These are phyloP conservation scores for Aspergillus ustus DNA, from an alignment of 2,329 filamentous ascomycete genomes.

Conservation along the genomic window DNA sequence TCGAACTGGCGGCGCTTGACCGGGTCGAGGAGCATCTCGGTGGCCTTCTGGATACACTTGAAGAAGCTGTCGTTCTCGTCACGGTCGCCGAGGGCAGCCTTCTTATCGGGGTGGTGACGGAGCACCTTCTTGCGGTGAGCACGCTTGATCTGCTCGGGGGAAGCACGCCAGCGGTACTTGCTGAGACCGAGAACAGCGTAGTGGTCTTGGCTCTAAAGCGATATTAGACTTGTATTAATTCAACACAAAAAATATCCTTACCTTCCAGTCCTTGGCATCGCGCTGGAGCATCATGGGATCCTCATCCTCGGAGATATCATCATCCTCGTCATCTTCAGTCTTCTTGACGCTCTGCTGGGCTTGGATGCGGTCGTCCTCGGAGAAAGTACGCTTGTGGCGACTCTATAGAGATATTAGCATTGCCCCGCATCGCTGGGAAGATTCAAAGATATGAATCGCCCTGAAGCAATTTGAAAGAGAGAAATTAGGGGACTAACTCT, in stretches of 20 bases:
- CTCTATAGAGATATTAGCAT: conserved; percentile 49
- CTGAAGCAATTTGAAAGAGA: background rate
- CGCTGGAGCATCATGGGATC: conserved; percentile 89
- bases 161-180: conserved; percentile 90
- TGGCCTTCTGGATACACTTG: conserved; percentile 99
- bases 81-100: conserved; percentile 81
- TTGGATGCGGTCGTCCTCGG: conserved; percentile 96
- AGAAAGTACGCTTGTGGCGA: conserved; percentile 96
- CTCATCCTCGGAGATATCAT: conserved; percentile 91
- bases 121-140: conserved; percentile 99
- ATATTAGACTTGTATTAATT: conserved; percentile 20
- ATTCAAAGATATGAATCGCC: background rate
- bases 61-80: conserved; percentile 96
- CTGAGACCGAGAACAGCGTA: conserved; percentile 93
- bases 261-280: conserved; percentile 99
- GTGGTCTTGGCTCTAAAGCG: conserved; percentile 81
- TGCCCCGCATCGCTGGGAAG: background rate
- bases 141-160: conserved; percentile 97
- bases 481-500: conserved; percentile 66
- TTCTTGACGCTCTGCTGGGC: conserved; percentile 95
- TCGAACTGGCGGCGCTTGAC: conserved; percentile 93
- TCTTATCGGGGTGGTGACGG: conserved; percentile 98
- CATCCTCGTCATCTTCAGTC: conserved; percentile 85
- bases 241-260: conserved; percentile 45
- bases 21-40: conserved; percentile 90